phyloP scores from a whole-genome alignment of 352 stramenopile genomes.

The Phytophthora vignae region DNA sequence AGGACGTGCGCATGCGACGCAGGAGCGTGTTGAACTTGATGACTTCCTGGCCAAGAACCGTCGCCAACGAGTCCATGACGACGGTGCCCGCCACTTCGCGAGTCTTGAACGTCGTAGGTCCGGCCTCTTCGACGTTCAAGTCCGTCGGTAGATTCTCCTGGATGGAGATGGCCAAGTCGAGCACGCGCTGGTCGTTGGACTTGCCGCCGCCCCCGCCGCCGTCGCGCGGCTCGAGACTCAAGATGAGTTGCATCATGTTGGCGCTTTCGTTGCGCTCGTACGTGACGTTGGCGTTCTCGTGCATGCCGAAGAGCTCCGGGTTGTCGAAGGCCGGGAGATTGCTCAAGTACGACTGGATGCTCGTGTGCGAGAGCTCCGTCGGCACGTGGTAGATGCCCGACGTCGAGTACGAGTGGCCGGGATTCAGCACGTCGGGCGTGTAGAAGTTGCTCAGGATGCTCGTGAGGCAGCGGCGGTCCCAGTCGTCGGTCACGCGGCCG shows the following conservation, averaged over 20 bases:
- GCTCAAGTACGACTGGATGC: conserved; percentile 85
- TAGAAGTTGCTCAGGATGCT: conserved; percentile 95
- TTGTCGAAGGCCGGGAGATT: conserved; percentile 88
- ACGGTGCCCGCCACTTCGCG: conserved; percentile 78
- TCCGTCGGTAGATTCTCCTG: conserved; percentile 64
- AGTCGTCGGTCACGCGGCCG: conserved; percentile 96
- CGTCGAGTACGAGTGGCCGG: conserved; percentile 87
- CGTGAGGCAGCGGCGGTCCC: conserved; percentile 94
- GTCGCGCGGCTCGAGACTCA: conserved; percentile 91
- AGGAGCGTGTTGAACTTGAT: conserved; percentile 95
- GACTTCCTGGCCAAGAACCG: conserved; percentile 93
- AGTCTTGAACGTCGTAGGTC: conserved; percentile 93
- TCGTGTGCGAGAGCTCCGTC: conserved; percentile 44
- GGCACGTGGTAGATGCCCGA: conserved; percentile 92
- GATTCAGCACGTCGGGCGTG: conserved; percentile 77
- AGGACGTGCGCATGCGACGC: conserved; percentile 80
- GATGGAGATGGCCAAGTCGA: conserved; percentile 77
- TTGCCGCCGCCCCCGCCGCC: conserved; percentile 63
- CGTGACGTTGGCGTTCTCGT: conserved; percentile 96
- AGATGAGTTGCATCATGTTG: conserved; percentile 89
- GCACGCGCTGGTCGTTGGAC: conserved; percentile 89
- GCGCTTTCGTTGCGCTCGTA: conserved; percentile 93
- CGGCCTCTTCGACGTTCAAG: conserved; percentile 88
- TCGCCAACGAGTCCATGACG: conserved; percentile 94
- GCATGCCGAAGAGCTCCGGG: conserved; percentile 96